Conservation (phyloP, 2,329 filamentous ascomycete genomes). For the Alternaria tenuissima region DNA sequence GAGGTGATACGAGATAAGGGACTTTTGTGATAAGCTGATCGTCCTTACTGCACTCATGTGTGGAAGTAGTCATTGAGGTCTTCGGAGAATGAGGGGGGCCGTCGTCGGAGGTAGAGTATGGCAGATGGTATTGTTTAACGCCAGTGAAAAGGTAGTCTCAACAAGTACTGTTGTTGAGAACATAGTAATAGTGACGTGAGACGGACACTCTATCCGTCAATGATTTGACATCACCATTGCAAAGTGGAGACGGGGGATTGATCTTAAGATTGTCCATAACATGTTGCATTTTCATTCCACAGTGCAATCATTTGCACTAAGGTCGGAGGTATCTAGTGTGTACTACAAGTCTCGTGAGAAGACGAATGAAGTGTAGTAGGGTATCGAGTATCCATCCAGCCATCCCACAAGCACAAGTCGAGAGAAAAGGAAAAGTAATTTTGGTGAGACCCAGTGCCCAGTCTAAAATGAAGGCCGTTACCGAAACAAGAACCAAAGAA, state of each 20-base stretch:
- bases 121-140: not conserved
- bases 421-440: slow-evolving; percentile 8
- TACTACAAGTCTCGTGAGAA: slow-evolving; percentile 20
- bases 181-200: not conserved
- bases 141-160: not conserved
- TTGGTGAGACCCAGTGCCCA: slow-evolving; percentile 27
- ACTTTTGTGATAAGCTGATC: not conserved
- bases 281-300: slow-evolving; percentile 12
- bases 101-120: not conserved
- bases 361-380: slow-evolving; percentile 31
- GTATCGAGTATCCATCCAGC: slow-evolving; percentile 33
- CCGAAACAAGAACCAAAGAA: slow-evolving; percentile 16
- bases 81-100: not conserved
- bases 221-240: not conserved
- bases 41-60: not conserved
- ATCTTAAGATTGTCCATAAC: not conserved
- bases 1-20: not conserved
- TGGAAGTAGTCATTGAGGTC: not conserved
- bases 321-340: slow-evolving; percentile 9
- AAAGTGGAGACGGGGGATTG: not conserved
- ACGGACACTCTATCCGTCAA: not conserved
- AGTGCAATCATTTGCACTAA: slow-evolving; percentile 6
- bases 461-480: slow-evolving; percentile 30
- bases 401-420: slow-evolving; percentile 15
- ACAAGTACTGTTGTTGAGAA: not conserved